phyloP scores from a whole-genome alignment of 345 rosid genomes.

The Populus pruinosa region DNA sequence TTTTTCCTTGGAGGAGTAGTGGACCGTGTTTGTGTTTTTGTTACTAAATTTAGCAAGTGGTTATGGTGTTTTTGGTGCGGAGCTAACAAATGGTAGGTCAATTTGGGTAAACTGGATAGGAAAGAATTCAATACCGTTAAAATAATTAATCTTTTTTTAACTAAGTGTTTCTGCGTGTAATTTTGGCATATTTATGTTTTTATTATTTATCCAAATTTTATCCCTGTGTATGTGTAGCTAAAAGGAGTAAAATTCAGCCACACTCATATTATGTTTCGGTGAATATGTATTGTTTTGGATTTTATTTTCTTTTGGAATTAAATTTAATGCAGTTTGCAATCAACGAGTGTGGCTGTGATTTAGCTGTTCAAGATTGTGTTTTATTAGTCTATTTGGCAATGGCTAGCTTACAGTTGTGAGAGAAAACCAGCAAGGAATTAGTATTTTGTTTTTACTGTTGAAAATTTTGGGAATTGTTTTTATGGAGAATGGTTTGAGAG shows the following conservation, averaged over 20 bases:
- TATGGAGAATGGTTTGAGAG: too few species aligned
- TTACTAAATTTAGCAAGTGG: slow-evolving; percentile 4
- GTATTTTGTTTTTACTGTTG: neutral
- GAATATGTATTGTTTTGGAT: too few species aligned
- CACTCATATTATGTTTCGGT: neutral
- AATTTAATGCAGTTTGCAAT: neutral
- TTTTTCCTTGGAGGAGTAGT: too few species aligned
- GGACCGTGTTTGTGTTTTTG: neutral
- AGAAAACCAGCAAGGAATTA: neutral
- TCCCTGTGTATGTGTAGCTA: too few species aligned
- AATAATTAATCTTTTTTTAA: neutral
- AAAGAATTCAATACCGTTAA: neutral
- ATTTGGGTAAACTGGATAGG: neutral
- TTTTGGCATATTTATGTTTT: too few species aligned
- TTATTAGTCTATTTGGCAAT: neutral
- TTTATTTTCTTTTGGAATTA: too few species aligned
- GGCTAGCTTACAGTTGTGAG: slow-evolving; percentile 2
- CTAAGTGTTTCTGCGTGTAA: neutral
- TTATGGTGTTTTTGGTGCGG: neutral
- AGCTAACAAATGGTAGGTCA: neutral
- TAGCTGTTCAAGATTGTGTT: neutral
- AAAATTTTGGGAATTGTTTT: neutral
- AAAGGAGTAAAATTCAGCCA: neutral
- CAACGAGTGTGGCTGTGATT: neutral
- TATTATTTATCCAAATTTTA: too few species aligned